Percentiles rank a stretch among this genome's conserved stretches.
Evolutionary conservation across 768 basidiomycete genomes (phyloP).

Genomic region (Hebeloma cylindrosporum): DNA sequence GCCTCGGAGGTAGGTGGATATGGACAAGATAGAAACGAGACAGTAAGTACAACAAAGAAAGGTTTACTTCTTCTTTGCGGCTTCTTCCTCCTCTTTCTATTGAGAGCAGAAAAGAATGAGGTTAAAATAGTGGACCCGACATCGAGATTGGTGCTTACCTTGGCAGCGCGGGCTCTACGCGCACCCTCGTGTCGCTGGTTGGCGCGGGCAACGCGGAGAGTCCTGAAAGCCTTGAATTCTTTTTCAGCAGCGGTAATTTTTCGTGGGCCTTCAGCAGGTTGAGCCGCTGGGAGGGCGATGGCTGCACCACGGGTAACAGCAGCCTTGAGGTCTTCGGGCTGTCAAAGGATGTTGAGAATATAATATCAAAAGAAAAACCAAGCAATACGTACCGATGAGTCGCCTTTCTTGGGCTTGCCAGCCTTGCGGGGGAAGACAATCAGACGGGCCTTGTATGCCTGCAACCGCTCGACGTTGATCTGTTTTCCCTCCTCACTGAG

Average conservation of each 20-base stretch:
- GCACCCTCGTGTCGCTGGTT: conserved; percentile 81
- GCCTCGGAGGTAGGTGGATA: conserved; percentile 27
- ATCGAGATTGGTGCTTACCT: conserved; percentile 50
- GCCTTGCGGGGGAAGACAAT: conserved; percentile 98
- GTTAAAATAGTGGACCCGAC: conserved; percentile 7
- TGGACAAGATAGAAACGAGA: conserved; percentile 24
- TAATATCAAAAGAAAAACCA: not conserved
- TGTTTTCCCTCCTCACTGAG: conserved; percentile 95
- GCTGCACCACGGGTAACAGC: conserved; percentile 68
- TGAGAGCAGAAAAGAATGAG: conserved; percentile 17
- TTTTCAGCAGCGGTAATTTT: conserved; percentile 91
- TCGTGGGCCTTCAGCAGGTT: conserved; percentile 81
- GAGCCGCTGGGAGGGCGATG: conserved; percentile 66
- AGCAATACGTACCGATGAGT: conserved; percentile 71
- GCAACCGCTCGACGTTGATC: conserved; percentile 90
- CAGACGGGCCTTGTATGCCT: conserved; percentile 89
- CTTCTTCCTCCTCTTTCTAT: conserved; percentile 91
- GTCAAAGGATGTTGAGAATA: conserved; percentile 6
- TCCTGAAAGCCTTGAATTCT: conserved; percentile 83
- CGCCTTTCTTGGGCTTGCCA: conserved; percentile 93
- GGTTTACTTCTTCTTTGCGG: conserved; percentile 83
- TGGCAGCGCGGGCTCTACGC: conserved; percentile 83
- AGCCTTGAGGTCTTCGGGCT: conserved; percentile 84
- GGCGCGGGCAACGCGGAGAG: conserved; percentile 84
- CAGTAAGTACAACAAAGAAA: conserved; percentile 25